Base-by-base conservation (phyloP, 129 eudicot genomes). In the Mikania micrantha region DNA sequence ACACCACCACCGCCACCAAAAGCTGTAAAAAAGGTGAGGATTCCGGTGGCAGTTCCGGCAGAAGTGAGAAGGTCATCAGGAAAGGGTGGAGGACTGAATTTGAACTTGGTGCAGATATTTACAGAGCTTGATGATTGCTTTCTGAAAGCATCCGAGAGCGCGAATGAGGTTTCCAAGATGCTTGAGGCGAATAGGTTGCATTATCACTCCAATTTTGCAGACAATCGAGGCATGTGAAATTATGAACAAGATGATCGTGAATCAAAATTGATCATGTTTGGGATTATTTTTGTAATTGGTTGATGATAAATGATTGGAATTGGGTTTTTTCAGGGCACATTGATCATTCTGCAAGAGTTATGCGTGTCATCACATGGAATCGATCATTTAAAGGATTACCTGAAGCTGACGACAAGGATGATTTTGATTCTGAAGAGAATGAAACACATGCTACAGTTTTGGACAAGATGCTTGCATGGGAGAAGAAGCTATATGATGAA, bases 401-500 rank as follows among this genome's bases (percentile, higher is more conserved):
- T 0, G 85, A 85, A 63, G 74, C 78, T n/a, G 85, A 90, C 50
- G 98, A 93, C 67, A 74, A 72, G 57, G 97, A 94, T 74, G 97
- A 89, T 48, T 89, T 89, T 62, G 99, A 94, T 77, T 89, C 93
- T 0, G 99, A 94, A 79, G 97, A 94, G 81, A 74, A 94, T 48
- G 99, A 94, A 78, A 94, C 97, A 5, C 99, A 94, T 80, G 97
- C 99, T 28, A 89, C 97, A 0, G 99, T 94, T 36, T 66, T 94
- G 81, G 99, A 94, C 77, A 94, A 94, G 87, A 82, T 94, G 88
- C 87, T 94, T 57, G 99, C 99, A 32, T 94, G 99, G 99, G 99
- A 94, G 80, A 89, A 94, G 72, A 94, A 94, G 90, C 83, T 94
- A 12, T 94, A 84, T 53, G 97, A 94, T 73, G 99, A 94, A 90